A percentile compares a stretch with the other conserved stretches of the same genome.
phyloP scores from a whole-genome alignment of 202 grass and related monocot species.

The Cymbopogon flexuosus region DNA sequence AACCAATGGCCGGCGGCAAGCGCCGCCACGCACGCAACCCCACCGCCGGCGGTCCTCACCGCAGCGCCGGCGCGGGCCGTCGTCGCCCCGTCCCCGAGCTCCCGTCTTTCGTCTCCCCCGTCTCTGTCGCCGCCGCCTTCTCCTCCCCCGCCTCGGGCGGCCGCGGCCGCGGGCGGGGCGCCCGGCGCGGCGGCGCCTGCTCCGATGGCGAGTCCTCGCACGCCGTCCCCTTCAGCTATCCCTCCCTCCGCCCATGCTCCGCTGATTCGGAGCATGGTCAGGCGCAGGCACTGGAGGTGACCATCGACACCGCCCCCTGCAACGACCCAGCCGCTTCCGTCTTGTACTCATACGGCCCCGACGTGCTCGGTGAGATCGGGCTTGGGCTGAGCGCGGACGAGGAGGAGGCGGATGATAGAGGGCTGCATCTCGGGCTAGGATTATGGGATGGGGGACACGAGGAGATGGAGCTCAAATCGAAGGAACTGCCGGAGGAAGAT shows the following conservation, averaged over 20 bases:
- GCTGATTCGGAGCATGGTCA: not conserved
- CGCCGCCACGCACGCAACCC: slow-evolving; percentile 44
- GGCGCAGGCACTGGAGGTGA: slow-evolving; percentile 12
- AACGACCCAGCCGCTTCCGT: slow-evolving; percentile 23
- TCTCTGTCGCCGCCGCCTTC: slow-evolving; percentile 38
- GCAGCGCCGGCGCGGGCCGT: slow-evolving; percentile 36
- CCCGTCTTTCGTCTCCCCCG: slow-evolving; percentile 40
- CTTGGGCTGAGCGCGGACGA: slow-evolving; percentile 39
- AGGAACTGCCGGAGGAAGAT: slow-evolving; percentile 4
- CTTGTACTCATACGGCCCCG: slow-evolving; percentile 47
- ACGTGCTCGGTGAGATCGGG: slow-evolving; percentile 30
- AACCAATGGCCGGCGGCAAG: slow-evolving; percentile 59
- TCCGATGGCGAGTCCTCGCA: not conserved
- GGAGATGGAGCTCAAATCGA: slow-evolving; percentile 18
- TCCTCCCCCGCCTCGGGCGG: slow-evolving; percentile 32
- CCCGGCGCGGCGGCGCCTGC: not conserved
- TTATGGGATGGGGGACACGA: slow-evolving; percentile 18
- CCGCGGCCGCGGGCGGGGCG: slow-evolving; percentile 13
- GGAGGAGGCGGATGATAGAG: slow-evolving; percentile 29
- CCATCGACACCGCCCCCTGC: slow-evolving; percentile 38
- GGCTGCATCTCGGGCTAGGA: slow-evolving; percentile 47
- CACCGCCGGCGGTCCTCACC: slow-evolving; percentile 51
- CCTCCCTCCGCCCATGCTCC: slow-evolving; percentile 20
- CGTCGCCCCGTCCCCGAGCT: slow-evolving; percentile 44
- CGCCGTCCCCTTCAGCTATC: slow-evolving; percentile 39